Base-by-base conservation (phyloP, 768 basidiomycete species). In the Cytidiella melzeri region DNA sequence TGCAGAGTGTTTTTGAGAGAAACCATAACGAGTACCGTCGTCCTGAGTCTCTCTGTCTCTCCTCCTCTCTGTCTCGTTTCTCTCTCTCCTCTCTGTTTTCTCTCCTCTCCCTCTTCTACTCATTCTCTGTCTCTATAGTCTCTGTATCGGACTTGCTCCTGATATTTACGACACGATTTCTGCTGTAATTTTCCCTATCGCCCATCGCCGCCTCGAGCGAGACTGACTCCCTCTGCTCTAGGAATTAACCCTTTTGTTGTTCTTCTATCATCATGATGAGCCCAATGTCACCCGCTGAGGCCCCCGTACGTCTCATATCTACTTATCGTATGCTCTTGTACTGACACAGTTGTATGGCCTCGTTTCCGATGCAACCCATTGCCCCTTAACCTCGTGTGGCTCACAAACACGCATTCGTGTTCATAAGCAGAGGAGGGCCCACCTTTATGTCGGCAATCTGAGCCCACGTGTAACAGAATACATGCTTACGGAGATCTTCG, bases 401-500 rank as follows among this genome's bases (percentile, higher is more conserved):
- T 41, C 36, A 15, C 9, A 41, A 1, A 28, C 23, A 41, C 40
- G 15, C 18, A n/a, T 21, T 27, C 30, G 27, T 21, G 28, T n/a
- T 24, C 42, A 7, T 46, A 50, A 45, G 53, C 68, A 90, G 87
- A 79, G 88, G 68, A 81, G 93, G 59, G 94, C 96, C 58, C 96
- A 99, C 75, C 85, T 99, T 60, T 99, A 99, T 68, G 91, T 99
- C 68, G 96, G 96, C 55, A 98, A 98, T 70, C 76, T 99, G 67
- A 92, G 89, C 63, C 93, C 95, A 56, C 82, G 96, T 40, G 96
- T 99, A 45, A 98, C 94, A 47, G 96, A 98, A 74, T 95, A 93
- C 73, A 98, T 98, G 90, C 84, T 98, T 64, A 92, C 91, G 39
- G 95, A 98, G 69, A 94, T 93, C 55, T 94, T 93, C 66, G 92